Evolutionary conservation across 78 protist genomes (phyloP).

Genomic region (Guillardia theta): DNA sequence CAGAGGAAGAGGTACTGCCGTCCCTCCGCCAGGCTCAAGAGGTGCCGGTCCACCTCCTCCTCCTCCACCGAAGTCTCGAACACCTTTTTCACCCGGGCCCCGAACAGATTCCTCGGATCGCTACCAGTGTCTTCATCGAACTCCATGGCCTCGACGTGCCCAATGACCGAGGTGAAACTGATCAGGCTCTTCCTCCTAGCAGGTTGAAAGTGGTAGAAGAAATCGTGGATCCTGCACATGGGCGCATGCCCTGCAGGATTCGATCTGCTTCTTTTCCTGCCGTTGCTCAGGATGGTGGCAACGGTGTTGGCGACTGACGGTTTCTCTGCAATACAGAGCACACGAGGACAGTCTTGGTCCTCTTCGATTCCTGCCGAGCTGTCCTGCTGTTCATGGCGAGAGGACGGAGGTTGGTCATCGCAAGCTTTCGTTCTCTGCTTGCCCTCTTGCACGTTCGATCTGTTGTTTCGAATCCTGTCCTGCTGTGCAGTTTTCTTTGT

Average conservation of each 20-base stretch:
- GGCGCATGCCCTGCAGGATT: neutral
- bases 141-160: neutral
- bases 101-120: neutral
- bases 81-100: neutral
- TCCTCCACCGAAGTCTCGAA: neutral
- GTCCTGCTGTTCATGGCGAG: no score
- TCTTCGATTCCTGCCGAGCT: no score
- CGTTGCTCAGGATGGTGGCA: neutral
- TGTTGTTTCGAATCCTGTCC: no score
- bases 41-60: neutral
- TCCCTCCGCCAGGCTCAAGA: constrained; percentile 8
- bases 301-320: neutral
- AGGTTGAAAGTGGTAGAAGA: neutral
- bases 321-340: neutral
- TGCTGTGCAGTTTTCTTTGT: no score
- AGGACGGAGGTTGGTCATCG: no score
- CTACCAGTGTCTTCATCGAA: neutral
- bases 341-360: neutral
- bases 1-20: constrained; percentile 60
- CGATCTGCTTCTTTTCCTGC: neutral
- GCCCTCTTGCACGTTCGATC: no score
- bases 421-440: no score
- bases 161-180: neutral
- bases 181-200: neutral
- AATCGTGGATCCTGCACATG: neutral